A percentile compares a stretch with the other conserved stretches of the same genome.
Conservation (phyloP, 306 rosid genomes). For the Citrullus colocynthis region DNA sequence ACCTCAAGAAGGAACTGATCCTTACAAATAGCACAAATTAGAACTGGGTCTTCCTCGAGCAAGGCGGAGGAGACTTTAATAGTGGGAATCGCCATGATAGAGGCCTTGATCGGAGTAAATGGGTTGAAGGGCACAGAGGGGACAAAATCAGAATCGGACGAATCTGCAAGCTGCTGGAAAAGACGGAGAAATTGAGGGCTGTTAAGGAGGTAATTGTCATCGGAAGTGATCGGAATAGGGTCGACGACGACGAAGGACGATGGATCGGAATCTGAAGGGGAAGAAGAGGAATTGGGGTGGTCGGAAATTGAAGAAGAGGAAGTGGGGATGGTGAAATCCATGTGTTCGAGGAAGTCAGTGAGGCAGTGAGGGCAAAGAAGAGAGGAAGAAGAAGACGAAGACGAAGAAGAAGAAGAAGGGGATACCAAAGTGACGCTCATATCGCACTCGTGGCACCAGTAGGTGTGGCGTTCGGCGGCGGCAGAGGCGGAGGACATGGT, state of each 20-base stretch:
- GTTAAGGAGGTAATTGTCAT: slow-evolving; percentile 20
- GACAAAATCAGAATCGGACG: background rate
- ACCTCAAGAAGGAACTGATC: slow-evolving; percentile 29
- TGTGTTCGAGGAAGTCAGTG: slow-evolving; percentile 64
- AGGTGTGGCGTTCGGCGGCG: slow-evolving; percentile 28
- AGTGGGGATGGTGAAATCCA: slow-evolving; percentile 37
- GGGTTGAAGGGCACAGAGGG: background rate
- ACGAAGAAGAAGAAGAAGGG: slow-evolving; percentile 10
- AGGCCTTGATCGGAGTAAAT: slow-evolving; percentile 19
- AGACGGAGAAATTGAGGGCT: slow-evolving; percentile 26
- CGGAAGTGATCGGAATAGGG: slow-evolving; percentile 4
- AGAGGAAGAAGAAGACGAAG: slow-evolving; percentile 6
- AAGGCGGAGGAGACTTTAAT: slow-evolving; percentile 21
- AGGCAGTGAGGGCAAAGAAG: slow-evolving; percentile 55
- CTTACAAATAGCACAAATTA: slow-evolving; percentile 61
- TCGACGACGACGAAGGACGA: slow-evolving; percentile 22
- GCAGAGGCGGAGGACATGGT: slow-evolving; percentile 5
- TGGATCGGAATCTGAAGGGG: slow-evolving; percentile 5
- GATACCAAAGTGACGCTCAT: slow-evolving; percentile 58
- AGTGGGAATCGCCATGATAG: slow-evolving; percentile 20
- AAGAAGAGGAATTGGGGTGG: slow-evolving; percentile 9
- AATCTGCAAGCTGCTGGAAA: slow-evolving; percentile 27
- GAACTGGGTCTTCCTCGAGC: slow-evolving; percentile 28
- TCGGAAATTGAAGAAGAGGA: slow-evolving; percentile 20
- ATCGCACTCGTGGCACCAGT: slow-evolving; percentile 94